phyloP scores from a whole-genome alignment of 805 yeast genomes.

The Nakazawaea ernobii region DNA sequence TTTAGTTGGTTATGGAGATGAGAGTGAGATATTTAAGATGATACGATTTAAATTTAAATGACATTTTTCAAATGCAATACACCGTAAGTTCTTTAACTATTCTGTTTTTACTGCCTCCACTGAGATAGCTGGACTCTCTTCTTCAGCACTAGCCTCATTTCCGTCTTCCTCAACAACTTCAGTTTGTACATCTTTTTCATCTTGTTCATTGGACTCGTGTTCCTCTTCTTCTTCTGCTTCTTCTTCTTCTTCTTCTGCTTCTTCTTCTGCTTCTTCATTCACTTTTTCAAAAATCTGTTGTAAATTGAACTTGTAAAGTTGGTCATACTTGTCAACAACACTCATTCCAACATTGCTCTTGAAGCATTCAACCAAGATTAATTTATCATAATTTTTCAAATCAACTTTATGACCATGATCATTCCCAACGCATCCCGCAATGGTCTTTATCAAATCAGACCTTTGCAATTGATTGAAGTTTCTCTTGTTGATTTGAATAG shows the following conservation, averaged over 20 bases:
- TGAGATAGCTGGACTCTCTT: not conserved
- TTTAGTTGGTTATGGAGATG: conserved; percentile 8
- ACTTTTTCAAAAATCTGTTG: conserved; percentile 67
- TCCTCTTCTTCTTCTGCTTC: not conserved
- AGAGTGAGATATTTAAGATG: not conserved
- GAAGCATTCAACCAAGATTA: conserved; percentile 82
- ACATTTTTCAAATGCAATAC: too few species aligned
- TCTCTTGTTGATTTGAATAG: conserved; percentile 74
- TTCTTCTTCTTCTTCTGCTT: not conserved
- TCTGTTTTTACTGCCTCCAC: too few species aligned
- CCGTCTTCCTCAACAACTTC: not conserved
- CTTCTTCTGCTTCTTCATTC: conserved; percentile 13
- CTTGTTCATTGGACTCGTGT: not conserved
- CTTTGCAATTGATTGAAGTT: conserved; percentile 71
- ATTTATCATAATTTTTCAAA: conserved; percentile 69
- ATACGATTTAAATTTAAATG: too few species aligned
- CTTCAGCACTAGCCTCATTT: not conserved
- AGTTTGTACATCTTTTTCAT: not conserved
- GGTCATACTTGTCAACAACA: conserved; percentile 63
- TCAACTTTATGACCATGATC: conserved; percentile 74
- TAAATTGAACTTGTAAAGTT: conserved; percentile 65
- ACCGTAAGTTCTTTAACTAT: too few species aligned
- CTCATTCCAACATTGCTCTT: conserved; percentile 86
- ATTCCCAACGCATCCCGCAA: conserved; percentile 69
- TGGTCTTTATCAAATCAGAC: conserved; percentile 63